A percentile compares a stretch with the other conserved stretches of the same genome.
Evolutionary conservation across 495 filamentous ascomycete species (phyloP).

Genomic region (Letharia lupina): DNA sequence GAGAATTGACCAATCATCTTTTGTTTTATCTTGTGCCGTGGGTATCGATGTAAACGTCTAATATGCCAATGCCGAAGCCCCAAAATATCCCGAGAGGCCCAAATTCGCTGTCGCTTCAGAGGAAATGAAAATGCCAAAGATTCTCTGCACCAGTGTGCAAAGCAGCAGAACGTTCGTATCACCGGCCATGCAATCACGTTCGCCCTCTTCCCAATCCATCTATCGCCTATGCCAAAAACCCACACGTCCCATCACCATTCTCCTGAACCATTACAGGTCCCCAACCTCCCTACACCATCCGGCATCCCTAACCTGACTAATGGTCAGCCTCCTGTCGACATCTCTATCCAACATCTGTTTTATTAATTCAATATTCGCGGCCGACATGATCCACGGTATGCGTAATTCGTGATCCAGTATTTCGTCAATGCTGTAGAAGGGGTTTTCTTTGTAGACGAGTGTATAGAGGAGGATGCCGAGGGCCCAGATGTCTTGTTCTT

Average conservation of each 20-base stretch:
- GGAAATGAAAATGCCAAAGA: no score
- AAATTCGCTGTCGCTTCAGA: not conserved
- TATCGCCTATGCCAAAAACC: no score
- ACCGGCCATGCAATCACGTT: no score
- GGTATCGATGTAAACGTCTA: slow-evolving; percentile 2
- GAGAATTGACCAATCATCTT: not conserved
- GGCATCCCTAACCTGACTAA: slow-evolving; percentile 78
- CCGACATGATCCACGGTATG: slow-evolving; percentile 85
- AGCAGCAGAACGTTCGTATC: no score
- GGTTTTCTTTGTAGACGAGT: slow-evolving; percentile 98
- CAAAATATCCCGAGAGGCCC: not conserved
- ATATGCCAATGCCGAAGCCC: not conserved
- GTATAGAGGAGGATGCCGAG: slow-evolving; percentile 97
- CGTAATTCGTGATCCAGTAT: slow-evolving; percentile 95
- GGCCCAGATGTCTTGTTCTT: slow-evolving; percentile 97
- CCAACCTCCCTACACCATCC: slow-evolving; percentile 50
- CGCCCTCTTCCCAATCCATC: no score
- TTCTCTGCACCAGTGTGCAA: no score
- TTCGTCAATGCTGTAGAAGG: slow-evolving; percentile 98
- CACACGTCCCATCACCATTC: no score
- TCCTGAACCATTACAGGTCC: not conserved
- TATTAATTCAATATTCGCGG: slow-evolving; percentile 83
- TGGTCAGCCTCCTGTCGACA: slow-evolving; percentile 69
- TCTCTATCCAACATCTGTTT: slow-evolving; percentile 85
- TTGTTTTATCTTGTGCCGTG: not conserved